Evolutionary conservation across 2,329 filamentous ascomycete species (phyloP).

Genomic region (Phaeosphaeria sp.): DNA sequence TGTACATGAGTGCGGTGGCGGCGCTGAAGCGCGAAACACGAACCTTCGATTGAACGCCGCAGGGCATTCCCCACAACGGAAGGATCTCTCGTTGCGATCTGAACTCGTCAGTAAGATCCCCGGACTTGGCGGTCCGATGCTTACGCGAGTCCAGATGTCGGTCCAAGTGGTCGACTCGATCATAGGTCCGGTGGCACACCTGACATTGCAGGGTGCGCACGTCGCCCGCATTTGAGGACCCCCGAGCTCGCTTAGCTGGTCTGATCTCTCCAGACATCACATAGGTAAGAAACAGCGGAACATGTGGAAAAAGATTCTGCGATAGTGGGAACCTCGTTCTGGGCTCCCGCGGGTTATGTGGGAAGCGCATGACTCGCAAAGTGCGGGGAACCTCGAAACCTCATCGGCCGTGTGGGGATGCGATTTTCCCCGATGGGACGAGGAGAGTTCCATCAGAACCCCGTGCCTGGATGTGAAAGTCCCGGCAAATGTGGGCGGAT

Average conservation of each 20-base stretch:
- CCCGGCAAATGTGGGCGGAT: no score
- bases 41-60: conserved; percentile 34
- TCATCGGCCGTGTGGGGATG: neutral
- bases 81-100: conserved; percentile 39
- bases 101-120: neutral
- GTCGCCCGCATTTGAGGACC: neutral
- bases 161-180: conserved; percentile 38
- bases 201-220: conserved; percentile 28
- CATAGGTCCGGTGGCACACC: conserved; percentile 35
- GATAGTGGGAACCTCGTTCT: conserved; percentile 6
- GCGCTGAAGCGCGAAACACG: no score
- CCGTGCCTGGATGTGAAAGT: no score
- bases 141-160: conserved; percentile 39
- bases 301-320: conserved; percentile 1
- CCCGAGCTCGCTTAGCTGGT: conserved; percentile 1
- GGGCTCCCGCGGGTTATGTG: conserved; percentile 5
- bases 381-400: neutral
- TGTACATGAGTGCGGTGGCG: neutral
- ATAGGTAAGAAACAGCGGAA: neutral
- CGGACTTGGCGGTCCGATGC: neutral
- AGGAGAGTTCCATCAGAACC: no score
- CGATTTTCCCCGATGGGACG: neutral
- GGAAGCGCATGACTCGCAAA: conserved; percentile 3
- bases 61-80: conserved; percentile 36
- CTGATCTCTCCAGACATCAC: conserved; percentile 7